Percentiles rank a stretch among this genome's conserved stretches.
phyloP scores from a whole-genome alignment of 2,329 filamentous ascomycete genomes.

The Penicillium brasilianum region DNA sequence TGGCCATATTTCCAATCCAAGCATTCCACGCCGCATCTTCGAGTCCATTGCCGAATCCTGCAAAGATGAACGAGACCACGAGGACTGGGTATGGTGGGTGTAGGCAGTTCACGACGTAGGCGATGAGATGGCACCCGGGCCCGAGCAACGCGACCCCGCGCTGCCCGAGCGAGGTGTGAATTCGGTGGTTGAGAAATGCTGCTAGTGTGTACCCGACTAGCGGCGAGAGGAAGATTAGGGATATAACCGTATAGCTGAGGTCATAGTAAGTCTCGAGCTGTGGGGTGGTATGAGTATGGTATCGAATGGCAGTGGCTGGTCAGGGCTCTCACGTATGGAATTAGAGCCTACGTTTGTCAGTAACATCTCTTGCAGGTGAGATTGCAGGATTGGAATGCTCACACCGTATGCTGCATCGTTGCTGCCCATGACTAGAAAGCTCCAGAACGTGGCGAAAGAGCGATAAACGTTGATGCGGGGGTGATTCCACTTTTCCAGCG shows the following conservation, averaged over 20 bases:
- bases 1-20: constrained; percentile 73
- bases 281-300: neutral
- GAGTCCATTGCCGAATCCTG: constrained; percentile 50
- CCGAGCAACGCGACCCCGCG: constrained; percentile 71
- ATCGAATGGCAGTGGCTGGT: neutral
- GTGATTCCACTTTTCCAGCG: constrained; percentile 55
- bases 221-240: constrained; percentile 56
- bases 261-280: constrained; percentile 55
- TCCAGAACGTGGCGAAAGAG: constrained; percentile 61
- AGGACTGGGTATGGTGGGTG: constrained; percentile 52
- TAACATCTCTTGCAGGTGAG: neutral
- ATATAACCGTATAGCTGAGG: constrained; percentile 55
- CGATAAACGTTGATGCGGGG: constrained; percentile 56
- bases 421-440: constrained; percentile 62
- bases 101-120: constrained; percentile 43
- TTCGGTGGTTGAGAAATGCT: constrained; percentile 51
- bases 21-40: constrained; percentile 63
- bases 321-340: neutral
- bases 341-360: constrained; percentile 5
- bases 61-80: constrained; percentile 47
- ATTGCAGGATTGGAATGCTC: constrained; percentile 32
- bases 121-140: constrained; percentile 54
- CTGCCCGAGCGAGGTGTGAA: constrained; percentile 61
- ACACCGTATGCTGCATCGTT: constrained; percentile 65
- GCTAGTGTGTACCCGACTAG: constrained; percentile 54